Conservation (phyloP, 345 rosid species). For the Pugionium dolabratum region DNA sequence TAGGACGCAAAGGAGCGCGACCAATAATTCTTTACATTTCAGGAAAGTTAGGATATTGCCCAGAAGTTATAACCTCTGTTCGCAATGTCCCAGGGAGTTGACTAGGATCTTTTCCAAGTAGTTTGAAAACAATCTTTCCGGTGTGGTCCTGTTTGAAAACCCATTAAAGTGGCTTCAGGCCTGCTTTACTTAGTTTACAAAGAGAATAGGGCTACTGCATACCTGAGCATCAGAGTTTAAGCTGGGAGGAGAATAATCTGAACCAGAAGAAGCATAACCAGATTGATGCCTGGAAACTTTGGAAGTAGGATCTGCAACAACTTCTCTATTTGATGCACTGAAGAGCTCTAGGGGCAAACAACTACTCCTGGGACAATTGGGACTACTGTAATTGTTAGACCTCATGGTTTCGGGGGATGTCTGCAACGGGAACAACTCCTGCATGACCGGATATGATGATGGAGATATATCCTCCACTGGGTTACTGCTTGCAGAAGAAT, state of each 20-base stretch:
- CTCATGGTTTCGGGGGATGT: slow-evolving; percentile 53
- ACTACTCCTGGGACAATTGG: slow-evolving; percentile 38
- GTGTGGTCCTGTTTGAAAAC: slow-evolving; percentile 56
- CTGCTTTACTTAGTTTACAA: slow-evolving; percentile 7
- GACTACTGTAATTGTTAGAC: slow-evolving; percentile 41
- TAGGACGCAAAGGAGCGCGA: background rate
- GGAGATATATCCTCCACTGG: slow-evolving; percentile 74
- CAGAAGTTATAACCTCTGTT: slow-evolving; percentile 48
- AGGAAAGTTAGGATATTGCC: background rate
- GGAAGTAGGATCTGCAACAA: slow-evolving; percentile 43
- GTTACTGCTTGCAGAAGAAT: slow-evolving; percentile 88
- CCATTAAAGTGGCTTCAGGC: slow-evolving; percentile 5
- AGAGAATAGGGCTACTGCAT: slow-evolving; percentile 1
- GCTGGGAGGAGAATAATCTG: slow-evolving; percentile 82
- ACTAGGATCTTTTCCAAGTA: slow-evolving; percentile 75
- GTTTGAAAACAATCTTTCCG: slow-evolving; percentile 62
- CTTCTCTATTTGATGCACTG: slow-evolving; percentile 48
- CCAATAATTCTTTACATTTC: background rate
- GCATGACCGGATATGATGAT: slow-evolving; percentile 74
- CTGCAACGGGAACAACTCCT: slow-evolving; percentile 71
- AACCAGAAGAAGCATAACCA: slow-evolving; percentile 83
- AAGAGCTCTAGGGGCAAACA: slow-evolving; percentile 72
- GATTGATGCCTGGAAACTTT: slow-evolving; percentile 52
- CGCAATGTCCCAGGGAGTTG: slow-evolving; percentile 68
- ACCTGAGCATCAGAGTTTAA: slow-evolving; percentile 80